phyloP scores from a whole-genome alignment of 805 yeast genomes.

The Yamadazyma takamatsuzukensis region DNA sequence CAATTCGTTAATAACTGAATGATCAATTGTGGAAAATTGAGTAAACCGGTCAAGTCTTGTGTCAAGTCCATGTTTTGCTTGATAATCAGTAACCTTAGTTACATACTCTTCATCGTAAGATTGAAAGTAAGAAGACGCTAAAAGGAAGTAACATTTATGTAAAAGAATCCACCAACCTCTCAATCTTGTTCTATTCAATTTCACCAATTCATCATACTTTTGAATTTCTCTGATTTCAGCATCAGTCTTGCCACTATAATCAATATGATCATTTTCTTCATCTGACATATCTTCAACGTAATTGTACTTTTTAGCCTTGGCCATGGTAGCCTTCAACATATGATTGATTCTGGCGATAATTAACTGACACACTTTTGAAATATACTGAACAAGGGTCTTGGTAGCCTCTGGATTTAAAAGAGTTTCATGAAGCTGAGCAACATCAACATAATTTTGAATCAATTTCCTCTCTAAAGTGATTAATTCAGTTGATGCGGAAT shows the following conservation, averaged over 20 bases:
- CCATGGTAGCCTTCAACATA: slow-evolving; percentile 14
- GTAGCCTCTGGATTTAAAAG: slow-evolving; percentile 51
- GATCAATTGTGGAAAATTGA: too few relatives aligned
- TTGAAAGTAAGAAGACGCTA: slow-evolving; percentile 73
- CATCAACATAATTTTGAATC: slow-evolving; percentile 44
- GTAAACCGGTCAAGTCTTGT: too few relatives aligned
- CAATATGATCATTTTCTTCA: slow-evolving; percentile 18
- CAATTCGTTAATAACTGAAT: slow-evolving; percentile 19
- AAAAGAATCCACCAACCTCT: slow-evolving; percentile 55
- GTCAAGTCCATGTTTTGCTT: too few relatives aligned
- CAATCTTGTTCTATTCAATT: slow-evolving; percentile 24
- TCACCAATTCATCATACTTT: slow-evolving; percentile 22
- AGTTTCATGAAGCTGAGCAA: slow-evolving; percentile 70
- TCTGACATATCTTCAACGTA: slow-evolving; percentile 17
- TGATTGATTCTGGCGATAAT: slow-evolving; percentile 20
- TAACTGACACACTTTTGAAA: slow-evolving; percentile 13
- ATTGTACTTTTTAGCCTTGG: slow-evolving; percentile 10
- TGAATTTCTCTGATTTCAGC: slow-evolving; percentile 8
- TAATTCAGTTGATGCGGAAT: slow-evolving; percentile 49
- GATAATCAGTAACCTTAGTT: slow-evolving; percentile 17
- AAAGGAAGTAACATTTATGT: slow-evolving; percentile 75
- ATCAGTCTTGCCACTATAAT: slow-evolving; percentile 9
- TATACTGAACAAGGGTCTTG: slow-evolving; percentile 32
- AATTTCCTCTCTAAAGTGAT: slow-evolving; percentile 46
- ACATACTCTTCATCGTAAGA: slow-evolving; percentile 32